These are phyloP conservation scores for Suhomyces taliae DNA, from an alignment of 1,139 yeast species.

Conservation along the genomic window DNA sequence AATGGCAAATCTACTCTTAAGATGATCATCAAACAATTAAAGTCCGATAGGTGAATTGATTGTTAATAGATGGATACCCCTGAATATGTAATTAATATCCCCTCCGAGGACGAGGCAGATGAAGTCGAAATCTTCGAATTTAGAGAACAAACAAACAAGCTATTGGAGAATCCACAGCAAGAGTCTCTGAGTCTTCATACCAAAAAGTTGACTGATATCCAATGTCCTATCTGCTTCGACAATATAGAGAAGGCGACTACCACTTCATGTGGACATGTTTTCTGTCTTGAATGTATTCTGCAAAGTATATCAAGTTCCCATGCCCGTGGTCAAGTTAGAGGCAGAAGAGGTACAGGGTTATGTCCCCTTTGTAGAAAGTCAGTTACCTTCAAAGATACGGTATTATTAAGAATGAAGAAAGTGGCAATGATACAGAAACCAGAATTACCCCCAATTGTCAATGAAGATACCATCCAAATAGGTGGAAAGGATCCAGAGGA, in stretches of 20 bases:
- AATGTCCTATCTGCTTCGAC: constrained; percentile 51
- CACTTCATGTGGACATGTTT: constrained; percentile 48
- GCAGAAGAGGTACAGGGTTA: constrained; percentile 39
- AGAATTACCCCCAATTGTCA: constrained; percentile 10
- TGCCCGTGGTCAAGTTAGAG: constrained; percentile 43
- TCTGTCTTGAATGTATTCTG: constrained; percentile 46
- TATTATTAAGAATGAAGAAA: constrained; percentile 35
- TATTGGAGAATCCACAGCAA: constrained; percentile 31
- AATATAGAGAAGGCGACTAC: constrained; percentile 41
- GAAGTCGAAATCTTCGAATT: constrained; percentile 44
- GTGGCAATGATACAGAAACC: constrained; percentile 18
- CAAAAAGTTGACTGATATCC: constrained; percentile 38
- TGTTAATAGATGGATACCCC: constrained; percentile 8
- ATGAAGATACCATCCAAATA: constrained; percentile 9
- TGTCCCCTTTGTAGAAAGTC: constrained; percentile 48
- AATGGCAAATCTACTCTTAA: not conserved
- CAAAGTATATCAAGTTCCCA: constrained; percentile 43
- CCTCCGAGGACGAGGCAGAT: constrained; percentile 32
- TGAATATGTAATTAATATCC: constrained; percentile 23
- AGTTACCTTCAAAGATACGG: constrained; percentile 42
- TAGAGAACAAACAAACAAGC: constrained; percentile 34
- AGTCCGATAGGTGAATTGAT: not conserved
- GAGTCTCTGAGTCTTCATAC: constrained; percentile 20
- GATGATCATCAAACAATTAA: not conserved
- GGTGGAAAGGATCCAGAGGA: not conserved